A percentile compares a stretch with the other conserved stretches of the same genome.
Evolutionary conservation across 371 early-diverging fungal genomes (phyloP).

Genomic region (Mucor circinelloides): DNA sequence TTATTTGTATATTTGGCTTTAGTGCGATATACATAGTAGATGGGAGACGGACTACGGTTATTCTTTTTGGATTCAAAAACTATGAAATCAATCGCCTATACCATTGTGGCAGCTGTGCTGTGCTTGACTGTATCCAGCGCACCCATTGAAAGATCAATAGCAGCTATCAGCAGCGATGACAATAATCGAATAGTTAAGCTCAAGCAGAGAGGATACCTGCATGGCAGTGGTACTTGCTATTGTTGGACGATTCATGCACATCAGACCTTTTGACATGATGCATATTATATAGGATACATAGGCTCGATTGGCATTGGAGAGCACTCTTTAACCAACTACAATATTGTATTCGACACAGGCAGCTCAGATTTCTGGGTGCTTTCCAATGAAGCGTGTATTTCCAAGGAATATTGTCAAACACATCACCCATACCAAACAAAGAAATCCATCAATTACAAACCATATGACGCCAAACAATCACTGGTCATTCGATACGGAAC

Average conservation of each 20-base stretch:
- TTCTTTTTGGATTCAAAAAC: background rate
- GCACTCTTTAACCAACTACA: slow-evolving; percentile 26
- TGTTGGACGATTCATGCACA: background rate
- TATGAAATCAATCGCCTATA: background rate
- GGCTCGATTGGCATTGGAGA: slow-evolving; percentile 61
- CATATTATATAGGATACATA: slow-evolving; percentile 48
- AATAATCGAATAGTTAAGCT: slow-evolving; percentile 14
- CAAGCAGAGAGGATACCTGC: slow-evolving; percentile 36
- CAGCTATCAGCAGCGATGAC: background rate
- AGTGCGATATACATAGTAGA: background rate
- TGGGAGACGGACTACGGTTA: background rate
- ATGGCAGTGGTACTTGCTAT: slow-evolving; percentile 40
- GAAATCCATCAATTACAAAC: slow-evolving; percentile 16
- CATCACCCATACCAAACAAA: slow-evolving; percentile 19
- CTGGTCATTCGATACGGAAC: slow-evolving; percentile 68
- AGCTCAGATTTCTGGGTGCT: slow-evolving; percentile 86
- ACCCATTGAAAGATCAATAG: background rate
- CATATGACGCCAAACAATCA: background rate
- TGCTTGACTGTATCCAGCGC: background rate
- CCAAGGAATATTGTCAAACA: slow-evolving; percentile 50
- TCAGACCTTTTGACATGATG: background rate
- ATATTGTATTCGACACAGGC: slow-evolving; percentile 77
- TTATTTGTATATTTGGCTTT: background rate
- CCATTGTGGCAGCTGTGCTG: background rate
- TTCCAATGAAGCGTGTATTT: slow-evolving; percentile 74